Evolutionary conservation across 1,284 basidiomycete species (phyloP).

Genomic region (Cryptococcus amylolentus): DNA sequence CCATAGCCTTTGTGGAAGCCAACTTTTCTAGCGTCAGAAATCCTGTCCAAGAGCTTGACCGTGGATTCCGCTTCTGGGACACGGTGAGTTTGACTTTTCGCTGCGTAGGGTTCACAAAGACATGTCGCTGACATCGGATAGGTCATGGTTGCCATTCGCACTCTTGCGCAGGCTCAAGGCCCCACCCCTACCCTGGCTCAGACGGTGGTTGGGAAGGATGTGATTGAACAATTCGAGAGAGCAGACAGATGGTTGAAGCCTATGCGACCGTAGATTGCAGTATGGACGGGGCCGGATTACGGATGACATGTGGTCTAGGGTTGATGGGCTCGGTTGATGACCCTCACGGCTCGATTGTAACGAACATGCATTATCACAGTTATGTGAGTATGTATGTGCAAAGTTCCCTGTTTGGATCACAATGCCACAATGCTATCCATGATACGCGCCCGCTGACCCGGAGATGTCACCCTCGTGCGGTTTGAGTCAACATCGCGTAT

Average conservation of each 20-base stretch:
- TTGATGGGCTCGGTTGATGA: neutral
- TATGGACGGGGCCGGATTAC: neutral
- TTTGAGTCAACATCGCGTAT: no score
- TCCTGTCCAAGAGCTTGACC: conserved; percentile 81
- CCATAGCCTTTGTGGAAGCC: conserved; percentile 86
- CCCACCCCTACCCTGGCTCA: conserved; percentile 61
- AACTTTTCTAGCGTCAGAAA: conserved; percentile 86
- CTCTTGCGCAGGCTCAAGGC: conserved; percentile 71
- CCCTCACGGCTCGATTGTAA: no score
- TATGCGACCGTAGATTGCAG: conserved; percentile 66
- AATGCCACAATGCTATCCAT: no score
- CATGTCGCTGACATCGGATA: conserved; percentile 42
- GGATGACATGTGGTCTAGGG: neutral
- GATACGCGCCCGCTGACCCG: no score
- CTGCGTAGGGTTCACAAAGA: neutral
- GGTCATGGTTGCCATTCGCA: conserved; percentile 83
- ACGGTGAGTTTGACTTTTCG: conserved; percentile 61
- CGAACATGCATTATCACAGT: no score
- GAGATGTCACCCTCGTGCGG: no score
- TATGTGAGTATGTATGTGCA: no score
- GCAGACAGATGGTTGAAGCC: conserved; percentile 90
- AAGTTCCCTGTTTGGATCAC: no score
- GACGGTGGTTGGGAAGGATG: conserved; percentile 51
- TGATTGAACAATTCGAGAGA: conserved; percentile 90
- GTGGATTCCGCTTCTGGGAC: conserved; percentile 98